phyloP scores from a whole-genome alignment of 2,329 filamentous ascomycete species.

The Fonsecaea monophora region DNA sequence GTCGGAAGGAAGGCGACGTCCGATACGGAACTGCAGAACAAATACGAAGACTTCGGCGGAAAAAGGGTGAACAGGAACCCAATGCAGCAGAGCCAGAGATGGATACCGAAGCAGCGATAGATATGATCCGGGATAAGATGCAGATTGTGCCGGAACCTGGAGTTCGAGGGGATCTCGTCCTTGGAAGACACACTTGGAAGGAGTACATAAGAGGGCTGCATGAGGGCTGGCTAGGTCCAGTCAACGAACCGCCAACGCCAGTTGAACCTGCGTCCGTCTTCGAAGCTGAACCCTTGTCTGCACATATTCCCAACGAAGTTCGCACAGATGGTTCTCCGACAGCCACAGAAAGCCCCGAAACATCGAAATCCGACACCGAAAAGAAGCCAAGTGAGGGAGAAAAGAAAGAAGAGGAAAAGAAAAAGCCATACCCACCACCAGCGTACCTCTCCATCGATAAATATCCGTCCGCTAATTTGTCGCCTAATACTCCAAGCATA shows the following conservation, averaged over 20 bases:
- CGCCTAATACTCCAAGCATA: constrained; percentile 69
- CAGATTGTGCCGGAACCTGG: constrained; percentile 76
- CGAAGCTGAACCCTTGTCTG: constrained; percentile 38
- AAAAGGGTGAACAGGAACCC: constrained; percentile 63
- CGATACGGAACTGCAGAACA: constrained; percentile 84
- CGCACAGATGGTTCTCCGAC: constrained; percentile 41
- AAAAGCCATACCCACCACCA: constrained; percentile 65
- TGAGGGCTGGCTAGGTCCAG: constrained; percentile 92
- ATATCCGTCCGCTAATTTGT: constrained; percentile 71
- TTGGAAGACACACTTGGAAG: constrained; percentile 95
- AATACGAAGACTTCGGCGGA: constrained; percentile 71
- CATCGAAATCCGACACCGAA: constrained; percentile 42
- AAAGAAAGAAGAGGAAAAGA: constrained; percentile 55
- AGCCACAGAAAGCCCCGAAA: constrained; percentile 37
- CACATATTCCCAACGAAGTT: constrained; percentile 42
- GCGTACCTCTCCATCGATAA: constrained; percentile 76
- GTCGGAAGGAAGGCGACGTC: constrained; percentile 89
- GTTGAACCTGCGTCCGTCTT: constrained; percentile 25
- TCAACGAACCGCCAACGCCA: constrained; percentile 63
- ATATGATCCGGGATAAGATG: constrained; percentile 68
- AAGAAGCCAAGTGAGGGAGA: constrained; percentile 58
- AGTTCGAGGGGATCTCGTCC: constrained; percentile 80
- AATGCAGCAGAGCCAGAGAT: constrained; percentile 54
- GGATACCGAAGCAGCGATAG: constrained; percentile 66
- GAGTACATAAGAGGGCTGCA: constrained; percentile 93